Percentiles rank a stretch among this genome's conserved stretches.
Evolutionary conservation across 2,329 filamentous ascomycete species (phyloP).

Genomic region (Trichoderma sp.): DNA sequence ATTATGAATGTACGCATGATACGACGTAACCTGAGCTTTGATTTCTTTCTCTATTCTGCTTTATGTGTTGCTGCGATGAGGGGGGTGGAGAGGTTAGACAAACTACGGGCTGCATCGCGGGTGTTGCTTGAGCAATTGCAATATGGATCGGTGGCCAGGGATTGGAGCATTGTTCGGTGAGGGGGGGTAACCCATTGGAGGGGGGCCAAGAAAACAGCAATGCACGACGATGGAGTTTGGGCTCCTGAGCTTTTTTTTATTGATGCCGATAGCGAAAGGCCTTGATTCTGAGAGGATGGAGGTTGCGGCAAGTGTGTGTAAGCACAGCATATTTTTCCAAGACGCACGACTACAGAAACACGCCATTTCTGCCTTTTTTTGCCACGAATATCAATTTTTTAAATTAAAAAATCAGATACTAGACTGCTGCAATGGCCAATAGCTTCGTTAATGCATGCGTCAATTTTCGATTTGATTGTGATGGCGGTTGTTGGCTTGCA

Average conservation of each 20-base stretch:
- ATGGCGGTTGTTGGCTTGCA: not conserved
- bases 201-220: not conserved
- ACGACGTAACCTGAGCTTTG: conserved; percentile 6
- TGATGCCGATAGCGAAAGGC: not conserved
- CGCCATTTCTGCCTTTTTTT: not conserved
- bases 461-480: too few relatives aligned
- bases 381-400: not conserved
- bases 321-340: not conserved
- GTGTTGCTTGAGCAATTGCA: not conserved
- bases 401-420: not conserved
- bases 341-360: not conserved
- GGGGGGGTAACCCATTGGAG: not conserved
- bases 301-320: not conserved
- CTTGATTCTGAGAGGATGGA: not conserved
- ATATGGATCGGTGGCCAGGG: not conserved
- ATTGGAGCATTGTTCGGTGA: not conserved
- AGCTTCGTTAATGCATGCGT: not conserved
- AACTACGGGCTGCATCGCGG: not conserved
- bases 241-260: not conserved
- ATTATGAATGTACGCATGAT: conserved; percentile 21
- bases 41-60: conserved; percentile 4
- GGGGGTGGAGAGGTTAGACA: not conserved
- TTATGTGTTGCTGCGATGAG: not conserved
- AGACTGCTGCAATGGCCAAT: not conserved
- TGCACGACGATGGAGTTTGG: not conserved